Base-by-base conservation (phyloP, 108 stramenopile species). In the Cylindrotheca closterium region DNA sequence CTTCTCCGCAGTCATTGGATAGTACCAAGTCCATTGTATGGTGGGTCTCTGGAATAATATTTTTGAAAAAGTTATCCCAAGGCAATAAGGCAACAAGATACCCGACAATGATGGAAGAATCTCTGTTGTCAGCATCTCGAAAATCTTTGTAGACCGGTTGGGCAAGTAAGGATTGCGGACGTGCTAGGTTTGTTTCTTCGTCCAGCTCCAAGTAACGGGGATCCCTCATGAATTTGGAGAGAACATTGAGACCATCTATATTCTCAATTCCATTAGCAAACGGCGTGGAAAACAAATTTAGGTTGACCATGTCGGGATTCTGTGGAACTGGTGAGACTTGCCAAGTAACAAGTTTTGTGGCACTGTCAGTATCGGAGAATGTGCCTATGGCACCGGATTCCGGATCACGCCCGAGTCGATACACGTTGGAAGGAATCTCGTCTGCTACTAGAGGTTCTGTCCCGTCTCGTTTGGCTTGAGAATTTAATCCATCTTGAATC, bases 181-280 rank as follows among this genome's bases (percentile, higher is more conserved):
- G 10, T 10, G 37, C 10, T 42, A 10, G 10, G 37, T 42, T 42
- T 42, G 7, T 15, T 42, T 42, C 37, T 10, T 42, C 37, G 37
- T 42, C 37, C 7, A 7, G 10, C 15, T 42, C 37, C 7, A 10
- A 15, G 37, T 10, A 10, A 7, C 7, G 7, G n/a, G n/a, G n/a
- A n/a, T n/a, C n/a, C n/a, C n/a, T n/a, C 51, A 52, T 2, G 1
- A 52, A n/a, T 52, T 52, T 52, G 51, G 23, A 25, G 23, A 52
- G 4, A 23, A 23, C 51, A 10, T 10, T 15, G 37, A 42, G 37
- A 7, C 7, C 15, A 10, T 7, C 15, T 10, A 15, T 15, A 42
- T 42, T 7, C 7, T 42, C 7, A 15, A 15, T 15, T 10, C 7
- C 37, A 10, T 15, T 42, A 10, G 10, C 37, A 7, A 42, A 42